Percentiles rank a stretch among this genome's conserved stretches.
These are phyloP conservation scores for Penicillium egyptiacum DNA, from an alignment of 495 filamentous ascomycete genomes.

Conservation along the genomic window DNA sequence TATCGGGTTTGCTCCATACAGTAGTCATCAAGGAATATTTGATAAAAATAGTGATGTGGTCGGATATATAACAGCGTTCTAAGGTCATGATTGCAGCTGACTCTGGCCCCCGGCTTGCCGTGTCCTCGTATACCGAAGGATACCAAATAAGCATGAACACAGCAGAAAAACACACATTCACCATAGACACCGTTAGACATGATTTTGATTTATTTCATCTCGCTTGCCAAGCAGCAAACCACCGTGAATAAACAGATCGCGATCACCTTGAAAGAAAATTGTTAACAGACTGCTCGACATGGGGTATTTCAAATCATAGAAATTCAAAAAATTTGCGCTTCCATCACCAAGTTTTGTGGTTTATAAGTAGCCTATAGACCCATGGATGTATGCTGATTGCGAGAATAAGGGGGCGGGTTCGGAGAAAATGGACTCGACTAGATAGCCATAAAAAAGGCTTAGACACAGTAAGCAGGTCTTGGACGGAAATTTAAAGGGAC, in stretches of 20 bases:
- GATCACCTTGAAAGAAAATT: neutral
- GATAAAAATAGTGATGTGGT: too few relatives aligned
- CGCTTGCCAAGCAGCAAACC: neutral
- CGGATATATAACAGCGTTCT: too few relatives aligned
- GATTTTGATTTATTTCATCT: neutral
- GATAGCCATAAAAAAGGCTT: neutral
- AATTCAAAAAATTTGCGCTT: neutral
- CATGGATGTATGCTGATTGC: neutral
- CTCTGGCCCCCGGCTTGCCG: too few relatives aligned
- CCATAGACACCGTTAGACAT: neutral
- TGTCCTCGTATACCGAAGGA: neutral
- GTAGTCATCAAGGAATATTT: too few relatives aligned
- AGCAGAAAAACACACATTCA: neutral
- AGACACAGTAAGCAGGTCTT: neutral
- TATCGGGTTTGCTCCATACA: too few relatives aligned
- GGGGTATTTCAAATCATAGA: slow-evolving; percentile 1
- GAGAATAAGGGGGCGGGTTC: neutral
- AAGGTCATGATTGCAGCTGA: too few relatives aligned
- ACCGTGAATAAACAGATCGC: neutral
- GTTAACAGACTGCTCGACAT: neutral
- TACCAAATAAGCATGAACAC: neutral
- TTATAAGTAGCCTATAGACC: neutral
- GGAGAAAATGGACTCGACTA: neutral
- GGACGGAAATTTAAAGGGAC: neutral
- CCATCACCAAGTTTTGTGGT: neutral